Evolutionary conservation across 164 flowering plant species (phyloP), one percentile per base, ranked within the genome.

Genomic region (Annona squamosa): DNA sequence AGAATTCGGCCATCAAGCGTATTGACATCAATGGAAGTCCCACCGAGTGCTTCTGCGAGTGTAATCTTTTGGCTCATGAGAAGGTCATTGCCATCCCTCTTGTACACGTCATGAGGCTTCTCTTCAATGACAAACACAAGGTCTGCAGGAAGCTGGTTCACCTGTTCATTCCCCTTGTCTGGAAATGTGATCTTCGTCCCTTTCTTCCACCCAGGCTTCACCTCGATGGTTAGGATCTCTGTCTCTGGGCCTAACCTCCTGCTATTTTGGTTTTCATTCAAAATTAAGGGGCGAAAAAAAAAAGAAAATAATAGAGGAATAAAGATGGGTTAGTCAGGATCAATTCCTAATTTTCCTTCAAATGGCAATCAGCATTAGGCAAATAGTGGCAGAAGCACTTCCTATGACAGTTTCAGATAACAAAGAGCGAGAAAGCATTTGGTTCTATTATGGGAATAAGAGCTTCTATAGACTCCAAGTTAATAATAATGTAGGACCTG

Each of bases 191-290:
- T 89, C 84, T 89, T 91, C 6, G 92, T 91, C 4, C 97, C 97
- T 74, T 86, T 91, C 77, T 91, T 89, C 94, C 97, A 91, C 2
- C 97, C 97, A 1, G 94, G 94, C 76, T 89, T 89, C 46, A 88
- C 84, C 10, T 87, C 81, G 16, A 91, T 88, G 0, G 87, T 83
- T 57, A 91, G 61, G 37, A 89, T 82, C 81, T 89, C 97, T 69
- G 82, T 68, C 65, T 82, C 83, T 0, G 76, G 74, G n/a, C 66
- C 73, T 18, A 72, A 19, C 44, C 67, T 73, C 17, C 85, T 82
- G 82, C 42, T 10, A 4, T 44, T 62, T 70, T 66, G 12, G 4
- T 12, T 67, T 67, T 4, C 47, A 67, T 43, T 3, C n/a, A 59
- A 13, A 13, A 37, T 10, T 19, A 64, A 10, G 67, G 37, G 37